Percentiles rank a stretch among this genome's conserved stretches.
phyloP scores from a whole-genome alignment of 306 rosid genomes.

The Dicorynia guianensis region DNA sequence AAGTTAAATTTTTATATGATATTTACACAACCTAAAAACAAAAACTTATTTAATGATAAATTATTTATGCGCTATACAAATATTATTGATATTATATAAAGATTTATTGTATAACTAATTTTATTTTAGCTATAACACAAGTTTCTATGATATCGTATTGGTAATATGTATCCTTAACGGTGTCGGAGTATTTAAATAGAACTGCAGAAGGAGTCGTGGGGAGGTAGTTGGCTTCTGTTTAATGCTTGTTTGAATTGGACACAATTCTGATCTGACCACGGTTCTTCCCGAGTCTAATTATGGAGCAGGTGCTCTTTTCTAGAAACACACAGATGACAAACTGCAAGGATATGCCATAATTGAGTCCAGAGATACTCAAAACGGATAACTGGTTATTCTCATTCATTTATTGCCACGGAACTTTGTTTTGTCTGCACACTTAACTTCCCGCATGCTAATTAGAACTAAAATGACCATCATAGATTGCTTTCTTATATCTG shows the following conservation, averaged over 20 bases:
- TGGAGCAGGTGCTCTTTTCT: conserved; percentile 49
- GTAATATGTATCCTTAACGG: conserved; percentile 43
- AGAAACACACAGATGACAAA: conserved; percentile 43
- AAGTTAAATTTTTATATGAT: no score
- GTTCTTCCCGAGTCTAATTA: not conserved
- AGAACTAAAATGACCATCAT: conserved; percentile 4
- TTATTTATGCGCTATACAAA: no score
- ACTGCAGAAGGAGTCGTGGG: conserved; percentile 35
- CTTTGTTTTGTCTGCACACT: conserved; percentile 38
- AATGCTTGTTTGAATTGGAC: conserved; percentile 47
- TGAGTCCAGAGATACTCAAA: conserved; percentile 38
- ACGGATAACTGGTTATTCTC: conserved; percentile 35
- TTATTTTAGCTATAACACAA: no score
- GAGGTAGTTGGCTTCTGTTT: conserved; percentile 49
- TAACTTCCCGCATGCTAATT: not conserved
- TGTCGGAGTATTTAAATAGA: conserved; percentile 47
- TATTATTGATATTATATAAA: no score
- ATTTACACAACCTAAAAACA: no score
- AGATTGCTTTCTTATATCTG: conserved; percentile 13
- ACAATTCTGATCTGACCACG: conserved; percentile 12
- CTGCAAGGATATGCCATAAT: conserved; percentile 42
- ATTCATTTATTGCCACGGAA: conserved; percentile 47
- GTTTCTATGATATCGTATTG: conserved; percentile 31
- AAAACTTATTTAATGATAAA: no score
- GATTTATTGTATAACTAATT: no score